These are phyloP conservation scores for Fusarium udum DNA, from an alignment of 2,329 filamentous ascomycete genomes.

Conservation along the genomic window DNA sequence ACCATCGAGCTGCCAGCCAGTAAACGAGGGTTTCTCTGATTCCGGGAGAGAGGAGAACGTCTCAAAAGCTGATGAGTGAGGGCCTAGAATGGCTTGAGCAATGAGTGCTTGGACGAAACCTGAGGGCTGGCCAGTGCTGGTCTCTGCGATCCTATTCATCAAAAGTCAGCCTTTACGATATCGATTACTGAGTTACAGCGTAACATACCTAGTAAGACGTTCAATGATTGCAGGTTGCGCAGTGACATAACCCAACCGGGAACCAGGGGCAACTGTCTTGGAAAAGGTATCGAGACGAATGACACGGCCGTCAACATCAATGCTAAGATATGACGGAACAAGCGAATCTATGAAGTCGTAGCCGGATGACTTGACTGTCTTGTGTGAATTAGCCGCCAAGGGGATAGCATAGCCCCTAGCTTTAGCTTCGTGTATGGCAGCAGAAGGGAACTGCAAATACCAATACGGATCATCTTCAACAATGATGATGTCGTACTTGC, in stretches of 20 bases:
- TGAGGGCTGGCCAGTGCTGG: constrained; percentile 82
- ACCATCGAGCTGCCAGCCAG: constrained; percentile 80
- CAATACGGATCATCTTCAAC: constrained; percentile 96
- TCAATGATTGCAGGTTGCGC: constrained; percentile 82
- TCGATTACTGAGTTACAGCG: background rate
- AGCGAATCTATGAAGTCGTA: constrained; percentile 85
- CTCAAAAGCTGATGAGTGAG: constrained; percentile 58
- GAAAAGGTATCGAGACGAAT: constrained; percentile 92
- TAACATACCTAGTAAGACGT: constrained; percentile 60
- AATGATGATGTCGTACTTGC: constrained; percentile 88
- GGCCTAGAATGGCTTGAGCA: constrained; percentile 78
- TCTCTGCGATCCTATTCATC: constrained; percentile 73
- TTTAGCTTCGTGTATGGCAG: constrained; percentile 62
- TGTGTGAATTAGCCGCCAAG: constrained; percentile 43
- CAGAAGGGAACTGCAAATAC: constrained; percentile 89
- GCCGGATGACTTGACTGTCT: constrained; percentile 61
- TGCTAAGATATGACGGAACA: constrained; percentile 80
- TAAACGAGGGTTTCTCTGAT: constrained; percentile 58
- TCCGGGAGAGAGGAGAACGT: constrained; percentile 56
- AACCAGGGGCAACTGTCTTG: constrained; percentile 91
- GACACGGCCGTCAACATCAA: constrained; percentile 88
- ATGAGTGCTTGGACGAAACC: constrained; percentile 90
- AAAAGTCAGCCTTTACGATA: constrained; percentile 5
- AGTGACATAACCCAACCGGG: constrained; percentile 90
- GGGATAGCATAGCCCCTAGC: constrained; percentile 52